These are phyloP conservation scores for Penicillium verhagenii DNA, from an alignment of 495 filamentous ascomycete species.

Conservation along the genomic window DNA sequence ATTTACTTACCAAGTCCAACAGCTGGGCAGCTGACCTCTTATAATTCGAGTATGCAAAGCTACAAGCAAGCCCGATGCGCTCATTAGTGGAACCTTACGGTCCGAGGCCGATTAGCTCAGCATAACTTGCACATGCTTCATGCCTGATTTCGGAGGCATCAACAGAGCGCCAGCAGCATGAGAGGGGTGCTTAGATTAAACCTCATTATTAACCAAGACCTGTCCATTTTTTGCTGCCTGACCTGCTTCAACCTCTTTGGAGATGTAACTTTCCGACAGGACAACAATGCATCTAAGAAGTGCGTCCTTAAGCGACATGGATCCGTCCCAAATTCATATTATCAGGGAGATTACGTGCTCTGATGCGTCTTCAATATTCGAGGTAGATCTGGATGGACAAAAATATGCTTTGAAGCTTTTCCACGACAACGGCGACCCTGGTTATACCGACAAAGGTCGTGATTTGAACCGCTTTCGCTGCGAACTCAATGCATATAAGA, in stretches of 20 bases:
- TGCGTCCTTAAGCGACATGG: not conserved
- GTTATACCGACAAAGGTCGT: conserved; percentile 13
- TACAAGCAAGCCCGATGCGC: conserved; percentile 22
- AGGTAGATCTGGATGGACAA: conserved; percentile 7
- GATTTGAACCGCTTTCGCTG: conserved; percentile 23
- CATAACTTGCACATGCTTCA: not conserved
- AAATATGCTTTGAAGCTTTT: conserved; percentile 9
- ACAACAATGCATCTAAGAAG: conserved; percentile 7
- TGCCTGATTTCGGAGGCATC: not conserved
- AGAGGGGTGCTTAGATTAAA: not conserved
- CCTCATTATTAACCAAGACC: not conserved
- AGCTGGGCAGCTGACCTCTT: conserved; percentile 16
- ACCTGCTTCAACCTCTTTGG: conserved; percentile 2
- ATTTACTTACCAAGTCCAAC: not conserved
- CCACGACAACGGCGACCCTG: conserved; percentile 9
- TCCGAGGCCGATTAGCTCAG: conserved; percentile 4
- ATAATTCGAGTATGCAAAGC: conserved; percentile 16
- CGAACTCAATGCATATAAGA: conserved; percentile 19
- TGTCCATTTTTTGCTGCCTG: not conserved
- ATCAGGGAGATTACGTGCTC: not conserved
- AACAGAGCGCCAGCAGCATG: too few species aligned
- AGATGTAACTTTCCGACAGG: not conserved
- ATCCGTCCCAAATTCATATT: conserved; percentile 1
- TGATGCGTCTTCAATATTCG: conserved; percentile 5
- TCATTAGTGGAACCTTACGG: conserved; percentile 28